phyloP scores from a whole-genome alignment of 805 yeast species.

The Candida anglica region DNA sequence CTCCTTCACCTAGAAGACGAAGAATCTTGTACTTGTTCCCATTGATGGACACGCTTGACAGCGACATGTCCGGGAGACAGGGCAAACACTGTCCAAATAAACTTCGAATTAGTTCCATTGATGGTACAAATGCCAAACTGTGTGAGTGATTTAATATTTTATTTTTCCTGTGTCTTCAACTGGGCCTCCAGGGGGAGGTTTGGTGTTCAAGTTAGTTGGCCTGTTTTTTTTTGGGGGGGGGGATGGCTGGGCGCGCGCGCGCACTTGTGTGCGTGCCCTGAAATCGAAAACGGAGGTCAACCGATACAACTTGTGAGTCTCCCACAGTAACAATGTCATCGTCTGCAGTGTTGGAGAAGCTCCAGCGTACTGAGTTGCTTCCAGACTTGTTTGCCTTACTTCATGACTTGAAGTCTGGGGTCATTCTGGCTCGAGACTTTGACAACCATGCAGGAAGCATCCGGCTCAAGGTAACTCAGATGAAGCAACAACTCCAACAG shows the following conservation, averaged over 20 bases:
- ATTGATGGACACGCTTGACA: constrained; percentile 62
- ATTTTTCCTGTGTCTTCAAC: no score
- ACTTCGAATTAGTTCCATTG: not conserved
- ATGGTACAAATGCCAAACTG: no score
- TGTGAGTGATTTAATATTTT: no score
- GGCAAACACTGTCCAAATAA: constrained; percentile 32
- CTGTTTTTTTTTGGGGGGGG: no score
- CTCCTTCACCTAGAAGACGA: constrained; percentile 84
- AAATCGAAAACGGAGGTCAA: no score
- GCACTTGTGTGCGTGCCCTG: no score
- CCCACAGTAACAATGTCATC: no score
- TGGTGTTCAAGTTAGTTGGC: no score
- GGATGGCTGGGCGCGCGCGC: no score
- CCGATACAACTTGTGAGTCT: no score
- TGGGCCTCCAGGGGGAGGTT: no score
- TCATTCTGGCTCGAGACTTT: constrained; percentile 36
- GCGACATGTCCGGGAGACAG: constrained; percentile 37
- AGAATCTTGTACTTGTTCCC: constrained; percentile 58
- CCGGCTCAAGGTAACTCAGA: constrained; percentile 28
- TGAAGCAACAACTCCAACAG: constrained; percentile 27
- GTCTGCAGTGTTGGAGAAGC: constrained; percentile 11
- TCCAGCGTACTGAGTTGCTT: constrained; percentile 28
- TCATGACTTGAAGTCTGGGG: constrained; percentile 32
- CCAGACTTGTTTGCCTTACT: constrained; percentile 35
- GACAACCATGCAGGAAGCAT: constrained; percentile 38